Evolutionary conservation across 2,329 filamentous ascomycete species (phyloP).

Genomic region (Chrysoporthe cubensis): DNA sequence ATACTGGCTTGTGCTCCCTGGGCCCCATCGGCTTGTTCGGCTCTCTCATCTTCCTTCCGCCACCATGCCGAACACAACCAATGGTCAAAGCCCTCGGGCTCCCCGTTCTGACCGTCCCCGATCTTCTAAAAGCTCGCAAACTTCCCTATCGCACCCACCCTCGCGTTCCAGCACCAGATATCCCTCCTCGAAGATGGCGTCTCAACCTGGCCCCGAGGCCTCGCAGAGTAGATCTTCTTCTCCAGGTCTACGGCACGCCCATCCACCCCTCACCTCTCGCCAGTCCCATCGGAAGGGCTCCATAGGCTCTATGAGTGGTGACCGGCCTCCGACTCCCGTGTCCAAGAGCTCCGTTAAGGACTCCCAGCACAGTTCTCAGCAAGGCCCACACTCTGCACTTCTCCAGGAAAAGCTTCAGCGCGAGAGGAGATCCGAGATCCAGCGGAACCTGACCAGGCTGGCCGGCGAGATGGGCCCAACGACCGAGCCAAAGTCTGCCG

Average conservation of each 20-base stretch:
- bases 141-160: conserved; percentile 44
- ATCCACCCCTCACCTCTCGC: conserved; percentile 41
- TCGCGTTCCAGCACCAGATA: conserved; percentile 53
- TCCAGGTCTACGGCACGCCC: conserved; percentile 40
- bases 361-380: conserved; percentile 36
- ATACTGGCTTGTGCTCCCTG: background rate
- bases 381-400: conserved; percentile 49
- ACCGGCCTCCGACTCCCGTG: conserved; percentile 45
- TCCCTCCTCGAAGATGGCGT: conserved; percentile 45
- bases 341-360: conserved; percentile 49
- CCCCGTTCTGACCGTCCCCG: conserved; percentile 1
- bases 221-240: conserved; percentile 45
- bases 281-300: conserved; percentile 43
- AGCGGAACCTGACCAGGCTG: conserved; percentile 45
- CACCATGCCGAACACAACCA: background rate
- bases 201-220: conserved; percentile 48
- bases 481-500: conserved; percentile 43
- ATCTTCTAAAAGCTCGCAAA: background rate
- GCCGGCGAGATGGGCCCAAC: conserved; percentile 45
- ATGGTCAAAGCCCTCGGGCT: background rate
- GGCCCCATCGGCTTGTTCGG: conserved; percentile 1
- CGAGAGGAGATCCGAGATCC: conserved; percentile 54
- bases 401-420: conserved; percentile 60
- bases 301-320: conserved; percentile 37
- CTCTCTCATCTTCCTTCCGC: background rate